Conservation (phyloP, 2,329 filamentous ascomycete genomes). For the Xylaria sp. region DNA sequence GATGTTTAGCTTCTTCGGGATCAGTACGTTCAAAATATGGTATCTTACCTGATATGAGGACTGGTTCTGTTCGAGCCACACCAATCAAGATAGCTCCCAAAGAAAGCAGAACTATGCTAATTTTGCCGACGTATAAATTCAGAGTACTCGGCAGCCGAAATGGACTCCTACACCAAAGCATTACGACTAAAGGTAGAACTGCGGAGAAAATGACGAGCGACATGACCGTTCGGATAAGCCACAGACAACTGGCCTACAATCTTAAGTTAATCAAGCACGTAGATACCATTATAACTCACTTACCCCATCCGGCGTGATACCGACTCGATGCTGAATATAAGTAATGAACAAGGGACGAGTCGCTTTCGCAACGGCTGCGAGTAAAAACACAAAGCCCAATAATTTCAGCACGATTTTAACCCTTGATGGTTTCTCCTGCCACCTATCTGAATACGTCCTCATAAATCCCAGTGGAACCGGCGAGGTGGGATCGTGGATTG, state of each 20-base stretch:
- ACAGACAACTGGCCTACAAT: slow-evolving; percentile 8
- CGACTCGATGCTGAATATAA: slow-evolving; percentile 16
- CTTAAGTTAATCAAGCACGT: neutral
- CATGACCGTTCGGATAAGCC: slow-evolving; percentile 7
- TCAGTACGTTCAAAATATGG: too few relatives aligned
- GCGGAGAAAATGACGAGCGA: slow-evolving; percentile 8
- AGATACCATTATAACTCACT: neutral
- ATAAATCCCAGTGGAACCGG: neutral
- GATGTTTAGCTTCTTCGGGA: neutral
- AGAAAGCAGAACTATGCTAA: neutral
- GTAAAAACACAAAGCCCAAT: neutral
- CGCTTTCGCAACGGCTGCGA: slow-evolving; percentile 15
- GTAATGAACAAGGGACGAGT: slow-evolving; percentile 14
- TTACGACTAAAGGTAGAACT: neutral
- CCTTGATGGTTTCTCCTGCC: neutral
- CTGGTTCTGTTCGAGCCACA: neutral
- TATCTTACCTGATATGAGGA: slow-evolving; percentile 8
- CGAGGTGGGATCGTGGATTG: neutral
- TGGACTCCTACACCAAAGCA: neutral
- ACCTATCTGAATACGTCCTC: neutral
- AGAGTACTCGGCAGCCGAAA: neutral
- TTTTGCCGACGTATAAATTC: neutral
- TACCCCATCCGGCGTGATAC: neutral
- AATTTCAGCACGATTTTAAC: neutral
- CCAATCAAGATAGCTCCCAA: slow-evolving; percentile 13